These are phyloP conservation scores for Cutaneotrichosporon dermatis DNA, from an alignment of 1,284 basidiomycete genomes.

Conservation along the genomic window DNA sequence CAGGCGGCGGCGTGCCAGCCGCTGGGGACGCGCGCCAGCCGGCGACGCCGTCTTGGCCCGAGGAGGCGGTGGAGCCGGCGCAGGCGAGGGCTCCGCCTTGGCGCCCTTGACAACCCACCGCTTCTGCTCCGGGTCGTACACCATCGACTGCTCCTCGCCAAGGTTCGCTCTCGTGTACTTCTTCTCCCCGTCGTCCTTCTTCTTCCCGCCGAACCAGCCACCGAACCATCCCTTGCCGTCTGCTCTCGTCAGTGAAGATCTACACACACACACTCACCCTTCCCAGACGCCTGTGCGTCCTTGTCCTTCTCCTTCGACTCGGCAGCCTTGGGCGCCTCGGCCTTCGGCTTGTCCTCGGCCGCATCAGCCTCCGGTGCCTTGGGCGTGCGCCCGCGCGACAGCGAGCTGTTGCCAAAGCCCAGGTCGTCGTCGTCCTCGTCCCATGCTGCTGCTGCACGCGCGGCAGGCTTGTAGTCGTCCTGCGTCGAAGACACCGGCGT, in stretches of 20 bases:
- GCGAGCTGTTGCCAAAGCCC: constrained; percentile 75
- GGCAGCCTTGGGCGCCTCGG: constrained; percentile 26
- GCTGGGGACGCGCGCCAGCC: constrained; percentile 34
- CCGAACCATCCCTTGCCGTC: constrained; percentile 51
- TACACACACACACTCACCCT: background rate
- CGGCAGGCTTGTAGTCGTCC: constrained; percentile 7
- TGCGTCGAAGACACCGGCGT: background rate
- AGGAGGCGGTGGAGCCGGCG: constrained; percentile 56
- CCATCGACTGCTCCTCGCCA: constrained; percentile 85
- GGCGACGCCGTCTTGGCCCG: constrained; percentile 78
- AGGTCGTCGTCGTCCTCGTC: constrained; percentile 81
- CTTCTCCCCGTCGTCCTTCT: constrained; percentile 50
- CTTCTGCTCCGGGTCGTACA: constrained; percentile 90
- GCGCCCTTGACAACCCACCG: constrained; percentile 96
- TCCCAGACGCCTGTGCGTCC: background rate
- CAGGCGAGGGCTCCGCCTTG: constrained; percentile 54
- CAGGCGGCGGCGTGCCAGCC: background rate
- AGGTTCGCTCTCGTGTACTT: constrained; percentile 66
- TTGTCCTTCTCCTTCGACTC: background rate
- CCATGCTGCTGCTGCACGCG: too few relatives aligned
- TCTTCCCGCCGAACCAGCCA: constrained; percentile 62
- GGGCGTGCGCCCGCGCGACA: constrained; percentile 34
- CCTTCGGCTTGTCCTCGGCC: constrained; percentile 21
- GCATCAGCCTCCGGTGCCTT: constrained; percentile 44
- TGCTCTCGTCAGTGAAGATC: background rate